Evolutionary conservation across 148 eudicot genomes (phyloP).

Genomic region (Rheum nobile): DNA sequence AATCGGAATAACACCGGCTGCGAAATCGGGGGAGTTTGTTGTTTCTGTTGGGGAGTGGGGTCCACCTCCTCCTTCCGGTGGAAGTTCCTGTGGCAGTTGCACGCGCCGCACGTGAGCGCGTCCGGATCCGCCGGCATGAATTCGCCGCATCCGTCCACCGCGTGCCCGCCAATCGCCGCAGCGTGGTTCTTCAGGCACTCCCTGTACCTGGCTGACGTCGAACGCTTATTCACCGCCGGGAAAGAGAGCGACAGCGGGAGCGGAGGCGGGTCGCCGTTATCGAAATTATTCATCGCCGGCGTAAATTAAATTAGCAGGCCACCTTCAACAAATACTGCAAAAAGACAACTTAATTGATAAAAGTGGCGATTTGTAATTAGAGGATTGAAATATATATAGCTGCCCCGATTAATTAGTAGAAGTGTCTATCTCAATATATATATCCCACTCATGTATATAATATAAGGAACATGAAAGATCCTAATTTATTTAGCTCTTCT

Average conservation of each 20-base stretch:
- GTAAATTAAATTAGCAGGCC: neutral
- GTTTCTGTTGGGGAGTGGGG: neutral
- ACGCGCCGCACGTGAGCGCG: slow-evolving; percentile 26
- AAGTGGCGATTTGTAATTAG: neutral
- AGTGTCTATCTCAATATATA: too few relatives aligned
- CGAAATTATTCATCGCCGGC: neutral
- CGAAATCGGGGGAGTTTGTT: neutral
- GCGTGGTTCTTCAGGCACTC: slow-evolving; percentile 37
- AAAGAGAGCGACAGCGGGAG: slow-evolving; percentile 1
- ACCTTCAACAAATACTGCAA: too few relatives aligned
- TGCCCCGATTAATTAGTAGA: too few relatives aligned
- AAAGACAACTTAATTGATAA: too few relatives aligned
- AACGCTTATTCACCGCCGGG: neutral
- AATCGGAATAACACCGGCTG: neutral
- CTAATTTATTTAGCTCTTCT: neutral
- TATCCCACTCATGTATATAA: too few relatives aligned
- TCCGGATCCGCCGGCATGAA: slow-evolving; percentile 18
- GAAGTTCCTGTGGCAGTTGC: slow-evolving; percentile 31
- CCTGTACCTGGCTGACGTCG: slow-evolving; percentile 10
- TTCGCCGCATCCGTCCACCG: slow-evolving; percentile 31
- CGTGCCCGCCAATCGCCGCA: slow-evolving; percentile 21
- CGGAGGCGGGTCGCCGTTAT: neutral
- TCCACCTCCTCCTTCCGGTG: slow-evolving; percentile 12
- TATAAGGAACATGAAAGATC: neutral
- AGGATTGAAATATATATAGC: neutral